Conservation (phyloP, 2,329 filamentous ascomycete genomes). For the Talaromyces sp. region DNA sequence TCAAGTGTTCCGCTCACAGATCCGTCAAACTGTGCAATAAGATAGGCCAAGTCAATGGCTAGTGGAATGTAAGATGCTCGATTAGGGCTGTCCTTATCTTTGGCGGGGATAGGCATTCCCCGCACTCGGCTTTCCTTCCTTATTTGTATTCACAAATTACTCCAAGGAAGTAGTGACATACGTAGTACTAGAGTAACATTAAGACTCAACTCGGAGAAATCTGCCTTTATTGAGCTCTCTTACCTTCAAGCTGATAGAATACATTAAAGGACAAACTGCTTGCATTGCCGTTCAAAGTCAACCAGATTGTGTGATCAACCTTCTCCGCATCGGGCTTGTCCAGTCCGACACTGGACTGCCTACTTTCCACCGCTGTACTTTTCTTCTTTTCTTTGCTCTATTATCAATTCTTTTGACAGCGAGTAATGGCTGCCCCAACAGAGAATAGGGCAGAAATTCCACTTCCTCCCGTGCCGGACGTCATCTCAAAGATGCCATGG, state of each 20-base stretch:
- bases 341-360: neutral
- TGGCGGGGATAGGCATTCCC: neutral
- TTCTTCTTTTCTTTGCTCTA: neutral
- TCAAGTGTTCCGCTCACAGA: too few species aligned
- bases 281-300: neutral
- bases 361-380: neutral
- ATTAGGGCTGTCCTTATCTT: neutral
- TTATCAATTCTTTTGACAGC: neutral
- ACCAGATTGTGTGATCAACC: neutral
- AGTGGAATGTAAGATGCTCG: neutral
- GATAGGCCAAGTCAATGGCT: neutral
- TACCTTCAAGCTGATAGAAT: neutral
- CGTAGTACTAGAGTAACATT: neutral
- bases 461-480: slow-evolving; percentile 14
- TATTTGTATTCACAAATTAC: neutral
- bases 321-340: neutral
- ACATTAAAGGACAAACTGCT: neutral
- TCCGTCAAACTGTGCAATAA: too few species aligned
- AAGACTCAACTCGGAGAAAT: neutral
- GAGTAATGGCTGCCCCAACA: neutral
- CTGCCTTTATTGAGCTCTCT: neutral
- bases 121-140: slow-evolving; percentile 2
- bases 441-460: slow-evolving; percentile 7
- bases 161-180: neutral
- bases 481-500: slow-evolving; percentile 25